Percentiles rank a stretch among this genome's conserved stretches.
phyloP scores from a whole-genome alignment of 2,329 filamentous ascomycete genomes.

The Venturia effusa region DNA sequence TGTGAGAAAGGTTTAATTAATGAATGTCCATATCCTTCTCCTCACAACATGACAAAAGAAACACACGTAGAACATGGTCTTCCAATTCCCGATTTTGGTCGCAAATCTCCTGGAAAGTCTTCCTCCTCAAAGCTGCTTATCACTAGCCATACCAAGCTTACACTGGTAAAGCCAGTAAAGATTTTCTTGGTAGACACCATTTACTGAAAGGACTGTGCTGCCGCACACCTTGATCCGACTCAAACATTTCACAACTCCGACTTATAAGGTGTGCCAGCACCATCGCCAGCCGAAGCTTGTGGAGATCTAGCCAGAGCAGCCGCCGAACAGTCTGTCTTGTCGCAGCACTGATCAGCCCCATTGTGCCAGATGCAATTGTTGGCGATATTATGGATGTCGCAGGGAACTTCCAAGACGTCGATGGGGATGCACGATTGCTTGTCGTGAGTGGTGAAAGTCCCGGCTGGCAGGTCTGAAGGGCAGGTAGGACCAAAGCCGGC shows the following conservation, averaged over 20 bases:
- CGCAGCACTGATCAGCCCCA: constrained; percentile 7
- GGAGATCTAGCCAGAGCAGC: background rate
- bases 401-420: constrained; percentile 3
- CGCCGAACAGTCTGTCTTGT: background rate
- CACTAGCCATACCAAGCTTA: no score
- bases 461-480: background rate
- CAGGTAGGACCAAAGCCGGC: constrained; percentile 1
- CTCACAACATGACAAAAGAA: no score
- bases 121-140: no score
- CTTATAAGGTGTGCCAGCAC: background rate
- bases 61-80: no score
- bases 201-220: no score
- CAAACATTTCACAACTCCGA: background rate
- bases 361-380: constrained; percentile 9
- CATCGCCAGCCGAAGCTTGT: background rate
- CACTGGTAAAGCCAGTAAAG: no score
- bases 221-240: no score
- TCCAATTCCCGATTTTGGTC: no score
- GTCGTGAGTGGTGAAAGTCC: constrained; percentile 1
- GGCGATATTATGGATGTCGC: background rate
- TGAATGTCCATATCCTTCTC: no score
- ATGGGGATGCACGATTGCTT: constrained; percentile 7
- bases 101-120: no score
- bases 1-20: no score
- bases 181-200: no score